Base-by-base conservation (phyloP, 257 asterid species). In the Knoxia roxburghii region DNA sequence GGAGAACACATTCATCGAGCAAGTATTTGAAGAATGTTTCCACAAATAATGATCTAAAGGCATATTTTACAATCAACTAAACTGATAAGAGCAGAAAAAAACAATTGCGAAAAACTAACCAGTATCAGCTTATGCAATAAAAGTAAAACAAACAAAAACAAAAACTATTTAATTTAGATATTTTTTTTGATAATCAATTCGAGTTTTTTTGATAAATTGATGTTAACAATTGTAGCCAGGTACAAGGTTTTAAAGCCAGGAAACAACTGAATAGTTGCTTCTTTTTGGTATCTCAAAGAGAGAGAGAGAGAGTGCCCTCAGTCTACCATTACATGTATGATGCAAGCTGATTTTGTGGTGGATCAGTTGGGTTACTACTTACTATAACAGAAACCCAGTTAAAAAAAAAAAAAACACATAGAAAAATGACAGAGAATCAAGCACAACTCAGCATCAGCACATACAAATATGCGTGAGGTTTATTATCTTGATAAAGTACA, bases 1-100 rank as follows among this genome's bases (percentile, higher is more conserved):
- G 83, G 37, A 72, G 80, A 67, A 85, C 91, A 69, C 89, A 88
- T 63, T 94, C 95, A 75, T 90, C 94, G 67, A 86, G 77, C 77
- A 93, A 71, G 78, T 83, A 79, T 83, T 93, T 90, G 87, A 90
- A 90, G 86, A 88, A 88, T 13, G 97, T n/a, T n/a, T n/a, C 95
- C 39, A 93, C 86, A 71, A 88, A 93, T 55, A 93, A 78, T 1
- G 95, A 93, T 78, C 99, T 93, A 89, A 50, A n/a, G 18, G 13
- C 14, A 30, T 29, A 14, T 18, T 17, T 26, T 18, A 18, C 43
- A 61, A 50, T 37, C 39, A 62, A 21, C 40, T 41, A 62, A 33
- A 21, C 32, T 24, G 20, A n/a, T 26, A 7, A 2, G 11, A 24
- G 26, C 3, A 43, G 33, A 15, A 7, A 27, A 67, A 39, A 41